Conservation (phyloP, 2,329 filamentous ascomycete species). For the Aspergillus pseudoterreus region DNA sequence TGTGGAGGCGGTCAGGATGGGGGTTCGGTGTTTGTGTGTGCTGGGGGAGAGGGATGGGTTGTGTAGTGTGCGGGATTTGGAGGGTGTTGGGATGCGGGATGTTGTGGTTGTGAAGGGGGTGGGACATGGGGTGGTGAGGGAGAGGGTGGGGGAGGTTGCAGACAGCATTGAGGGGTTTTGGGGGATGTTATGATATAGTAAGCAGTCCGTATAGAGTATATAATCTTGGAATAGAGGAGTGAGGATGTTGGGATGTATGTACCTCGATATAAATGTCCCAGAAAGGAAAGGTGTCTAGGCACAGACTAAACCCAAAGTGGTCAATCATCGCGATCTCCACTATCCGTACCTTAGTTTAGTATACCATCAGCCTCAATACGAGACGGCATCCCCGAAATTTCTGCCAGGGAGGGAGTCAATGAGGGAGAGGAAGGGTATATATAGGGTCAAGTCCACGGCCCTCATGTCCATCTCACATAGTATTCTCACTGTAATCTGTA, state of each 20-base stretch:
- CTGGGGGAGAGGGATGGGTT: conserved; percentile 38
- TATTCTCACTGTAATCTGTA: neutral
- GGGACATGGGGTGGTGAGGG: conserved; percentile 41
- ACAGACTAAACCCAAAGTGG: conserved; percentile 21
- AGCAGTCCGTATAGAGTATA: too few relatives aligned
- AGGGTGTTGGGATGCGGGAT: conserved; percentile 30
- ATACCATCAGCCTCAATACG: neutral
- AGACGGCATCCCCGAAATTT: neutral
- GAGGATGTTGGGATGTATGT: too few relatives aligned
- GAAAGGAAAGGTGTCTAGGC: too few relatives aligned
- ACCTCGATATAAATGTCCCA: too few relatives aligned
- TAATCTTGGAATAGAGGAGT: too few relatives aligned
- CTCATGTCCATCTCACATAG: neutral
- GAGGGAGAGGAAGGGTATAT: neutral
- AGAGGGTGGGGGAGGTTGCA: conserved; percentile 36
- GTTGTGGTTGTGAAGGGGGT: conserved; percentile 35
- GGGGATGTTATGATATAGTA: conserved; percentile 23
- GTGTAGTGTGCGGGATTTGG: conserved; percentile 29
- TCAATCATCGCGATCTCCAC: conserved; percentile 23
- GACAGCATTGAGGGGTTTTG: conserved; percentile 25
- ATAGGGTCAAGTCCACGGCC: neutral
- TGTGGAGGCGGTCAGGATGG: conserved; percentile 19
- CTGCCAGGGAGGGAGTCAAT: neutral
- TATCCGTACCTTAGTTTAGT: neutral
- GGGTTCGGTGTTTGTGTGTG: conserved; percentile 27